phyloP scores from a whole-genome alignment of 352 stramenopile species.

The Pythium periplocum region DNA sequence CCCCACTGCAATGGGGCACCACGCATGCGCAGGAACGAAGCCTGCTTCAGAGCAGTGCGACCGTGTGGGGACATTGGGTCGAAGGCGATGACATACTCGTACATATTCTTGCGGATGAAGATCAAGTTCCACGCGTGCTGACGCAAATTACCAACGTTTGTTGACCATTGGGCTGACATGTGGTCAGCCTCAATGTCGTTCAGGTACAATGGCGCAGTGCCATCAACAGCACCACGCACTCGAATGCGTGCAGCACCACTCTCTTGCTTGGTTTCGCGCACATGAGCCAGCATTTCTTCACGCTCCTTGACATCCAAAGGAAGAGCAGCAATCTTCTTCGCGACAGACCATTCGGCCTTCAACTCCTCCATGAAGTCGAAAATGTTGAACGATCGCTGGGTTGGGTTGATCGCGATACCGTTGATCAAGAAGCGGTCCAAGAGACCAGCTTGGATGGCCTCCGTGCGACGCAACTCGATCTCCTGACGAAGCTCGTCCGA shows the following conservation, averaged over 20 bases:
- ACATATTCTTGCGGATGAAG: constrained; percentile 85
- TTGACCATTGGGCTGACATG: constrained; percentile 40
- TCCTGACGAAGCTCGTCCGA: constrained; percentile 42
- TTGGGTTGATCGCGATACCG: constrained; percentile 75
- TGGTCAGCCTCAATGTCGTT: constrained; percentile 80
- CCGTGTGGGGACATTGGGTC: constrained; percentile 53
- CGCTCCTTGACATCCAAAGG: constrained; percentile 40
- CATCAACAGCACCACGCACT: constrained; percentile 53
- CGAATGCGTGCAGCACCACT: constrained; percentile 48
- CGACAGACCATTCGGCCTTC: constrained; percentile 71
- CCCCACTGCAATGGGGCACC: constrained; percentile 72
- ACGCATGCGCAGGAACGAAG: constrained; percentile 67
- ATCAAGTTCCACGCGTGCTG: constrained; percentile 75
- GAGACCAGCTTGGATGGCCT: constrained; percentile 26
- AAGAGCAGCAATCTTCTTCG: constrained; percentile 55
- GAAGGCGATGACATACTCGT: constrained; percentile 73
- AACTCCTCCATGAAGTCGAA: constrained; percentile 86
- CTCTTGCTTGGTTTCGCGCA: constrained; percentile 44
- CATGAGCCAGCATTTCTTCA: constrained; percentile 52
- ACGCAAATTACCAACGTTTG: constrained; percentile 36
- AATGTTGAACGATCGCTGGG: constrained; percentile 86
- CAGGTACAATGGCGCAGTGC: constrained; percentile 63
- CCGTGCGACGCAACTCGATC: constrained; percentile 28
- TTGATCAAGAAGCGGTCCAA: constrained; percentile 85
- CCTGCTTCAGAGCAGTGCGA: constrained; percentile 43